A percentile compares a stretch with the other conserved stretches of the same genome.
These are phyloP conservation scores for Buxus sempervirens DNA, from an alignment of 164 flowering plant genomes.

Conservation along the genomic window DNA sequence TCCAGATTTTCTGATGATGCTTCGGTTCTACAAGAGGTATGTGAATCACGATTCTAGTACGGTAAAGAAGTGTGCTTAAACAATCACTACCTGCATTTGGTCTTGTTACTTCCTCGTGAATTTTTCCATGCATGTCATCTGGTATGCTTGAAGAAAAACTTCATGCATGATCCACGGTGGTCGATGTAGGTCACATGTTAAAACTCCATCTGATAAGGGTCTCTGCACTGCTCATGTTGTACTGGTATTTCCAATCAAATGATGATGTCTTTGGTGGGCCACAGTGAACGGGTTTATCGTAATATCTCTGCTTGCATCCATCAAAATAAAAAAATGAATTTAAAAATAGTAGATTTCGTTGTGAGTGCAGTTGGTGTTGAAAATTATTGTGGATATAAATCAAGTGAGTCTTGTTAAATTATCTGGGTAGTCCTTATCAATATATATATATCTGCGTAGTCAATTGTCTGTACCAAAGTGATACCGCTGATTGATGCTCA, in stretches of 20 bases:
- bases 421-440: too few species aligned
- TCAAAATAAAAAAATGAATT: too few species aligned
- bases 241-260: too few species aligned
- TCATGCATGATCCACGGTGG: neutral
- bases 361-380: too few species aligned
- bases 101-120: neutral
- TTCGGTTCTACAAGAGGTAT: slow-evolving; percentile 85
- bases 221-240: too few species aligned
- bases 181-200: neutral
- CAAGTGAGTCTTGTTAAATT: too few species aligned
- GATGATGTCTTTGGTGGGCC: too few species aligned
- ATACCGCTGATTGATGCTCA: neutral
- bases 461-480: neutral
- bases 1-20: slow-evolving; percentile 80
- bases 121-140: neutral
- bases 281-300: too few species aligned
- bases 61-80: neutral
- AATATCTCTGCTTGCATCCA: too few species aligned
- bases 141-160: neutral
- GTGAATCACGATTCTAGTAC: neutral
- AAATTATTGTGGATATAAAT: too few species aligned
- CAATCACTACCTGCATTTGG: neutral
- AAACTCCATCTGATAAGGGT: neutral
- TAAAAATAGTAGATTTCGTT: too few species aligned
- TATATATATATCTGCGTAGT: neutral